Evolutionary conservation across 2,329 filamentous ascomycete genomes (phyloP).

Genomic region (Microsporum audouinii): DNA sequence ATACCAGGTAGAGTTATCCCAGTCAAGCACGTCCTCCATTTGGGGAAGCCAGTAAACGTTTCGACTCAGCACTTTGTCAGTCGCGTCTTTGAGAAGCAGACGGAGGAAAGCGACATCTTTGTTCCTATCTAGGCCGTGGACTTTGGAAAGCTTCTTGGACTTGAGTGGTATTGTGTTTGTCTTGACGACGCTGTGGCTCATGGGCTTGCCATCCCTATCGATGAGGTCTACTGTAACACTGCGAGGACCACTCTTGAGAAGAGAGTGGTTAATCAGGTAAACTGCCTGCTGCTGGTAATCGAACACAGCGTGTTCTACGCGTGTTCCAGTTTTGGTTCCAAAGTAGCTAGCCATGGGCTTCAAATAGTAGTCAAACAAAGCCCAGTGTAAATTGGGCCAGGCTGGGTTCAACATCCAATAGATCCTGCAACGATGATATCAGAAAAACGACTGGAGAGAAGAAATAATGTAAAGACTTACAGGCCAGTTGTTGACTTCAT

Average conservation of each 20-base stretch:
- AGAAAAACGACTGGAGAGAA: background rate
- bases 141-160: slow-evolving; percentile 27
- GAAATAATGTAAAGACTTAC: slow-evolving; percentile 8
- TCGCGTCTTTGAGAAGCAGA: slow-evolving; percentile 35
- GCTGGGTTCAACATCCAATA: slow-evolving; percentile 60
- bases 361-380: slow-evolving; percentile 53
- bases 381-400: slow-evolving; percentile 56
- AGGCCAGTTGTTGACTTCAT: slow-evolving; percentile 46
- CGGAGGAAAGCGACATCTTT: slow-evolving; percentile 42
- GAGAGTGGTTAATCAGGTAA: slow-evolving; percentile 46
- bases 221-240: slow-evolving; percentile 42
- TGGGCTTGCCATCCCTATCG: slow-evolving; percentile 34
- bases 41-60: slow-evolving; percentile 51
- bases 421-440: slow-evolving; percentile 25
- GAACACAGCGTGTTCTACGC: slow-evolving; percentile 45
- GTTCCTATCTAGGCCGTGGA: slow-evolving; percentile 25
- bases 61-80: slow-evolving; percentile 34
- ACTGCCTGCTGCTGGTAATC: slow-evolving; percentile 39
- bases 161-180: slow-evolving; percentile 37
- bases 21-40: slow-evolving; percentile 41
- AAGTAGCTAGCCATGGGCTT: slow-evolving; percentile 49
- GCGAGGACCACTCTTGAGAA: slow-evolving; percentile 31
- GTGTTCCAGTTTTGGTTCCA: slow-evolving; percentile 43
- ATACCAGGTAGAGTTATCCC: slow-evolving; percentile 49
- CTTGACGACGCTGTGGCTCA: slow-evolving; percentile 27